phyloP scores from a whole-genome alignment of 345 rosid genomes.

The Linum usitatissimum region DNA sequence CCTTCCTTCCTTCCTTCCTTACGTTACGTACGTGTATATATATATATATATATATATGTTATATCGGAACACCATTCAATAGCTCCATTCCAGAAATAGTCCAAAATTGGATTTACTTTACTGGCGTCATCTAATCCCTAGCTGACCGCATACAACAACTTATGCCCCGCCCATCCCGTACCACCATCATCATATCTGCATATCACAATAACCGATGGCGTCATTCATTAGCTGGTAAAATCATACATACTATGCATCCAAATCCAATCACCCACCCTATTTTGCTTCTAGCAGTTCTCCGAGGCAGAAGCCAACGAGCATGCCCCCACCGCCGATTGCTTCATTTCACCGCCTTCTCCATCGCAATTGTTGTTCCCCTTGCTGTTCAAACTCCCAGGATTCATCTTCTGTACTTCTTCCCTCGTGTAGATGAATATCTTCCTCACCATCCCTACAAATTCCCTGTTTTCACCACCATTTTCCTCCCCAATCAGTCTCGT shows the following conservation, averaged over 20 bases:
- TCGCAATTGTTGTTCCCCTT: slow-evolving; percentile 11
- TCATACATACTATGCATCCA: too few species aligned
- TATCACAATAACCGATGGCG: background rate
- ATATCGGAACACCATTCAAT: background rate
- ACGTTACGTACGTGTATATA: too few species aligned
- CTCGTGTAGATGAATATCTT: slow-evolving; percentile 52
- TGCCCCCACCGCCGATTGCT: background rate
- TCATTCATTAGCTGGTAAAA: too few species aligned
- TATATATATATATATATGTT: too few species aligned
- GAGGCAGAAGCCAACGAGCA: background rate
- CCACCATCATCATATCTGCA: background rate
- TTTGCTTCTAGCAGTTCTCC: background rate
- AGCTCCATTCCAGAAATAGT: background rate
- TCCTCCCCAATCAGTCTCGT: background rate
- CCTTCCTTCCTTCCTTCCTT: too few species aligned
- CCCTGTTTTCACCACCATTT: slow-evolving; percentile 30
- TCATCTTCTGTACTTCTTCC: slow-evolving; percentile 76
- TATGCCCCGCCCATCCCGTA: background rate
- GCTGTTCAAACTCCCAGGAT: slow-evolving; percentile 37
- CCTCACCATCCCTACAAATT: slow-evolving; percentile 69
- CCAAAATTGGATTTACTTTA: background rate
- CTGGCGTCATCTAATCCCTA: too few species aligned
- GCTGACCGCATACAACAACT: too few species aligned
- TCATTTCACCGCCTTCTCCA: background rate
- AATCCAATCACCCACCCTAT: background rate